Evolutionary conservation across 2,329 filamentous ascomycete genomes (phyloP).

Genomic region (Stylonectria norvegica): DNA sequence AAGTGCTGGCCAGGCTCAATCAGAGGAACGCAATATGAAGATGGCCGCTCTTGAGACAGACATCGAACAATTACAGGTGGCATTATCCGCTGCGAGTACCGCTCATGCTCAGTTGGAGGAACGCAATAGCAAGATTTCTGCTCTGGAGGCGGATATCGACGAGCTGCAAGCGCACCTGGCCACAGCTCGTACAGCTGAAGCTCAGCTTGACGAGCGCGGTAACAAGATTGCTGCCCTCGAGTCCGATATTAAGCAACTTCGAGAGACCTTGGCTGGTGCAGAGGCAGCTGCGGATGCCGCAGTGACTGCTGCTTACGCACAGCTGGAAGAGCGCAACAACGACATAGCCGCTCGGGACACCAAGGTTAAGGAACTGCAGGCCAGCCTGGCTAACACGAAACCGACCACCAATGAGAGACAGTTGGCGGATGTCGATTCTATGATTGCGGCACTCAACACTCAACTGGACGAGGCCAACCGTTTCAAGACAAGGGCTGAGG

Average conservation of each 20-base stretch:
- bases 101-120: constrained; percentile 30
- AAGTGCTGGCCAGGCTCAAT: not conserved
- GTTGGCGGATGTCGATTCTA: constrained; percentile 29
- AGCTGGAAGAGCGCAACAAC: constrained; percentile 38
- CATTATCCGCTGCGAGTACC: constrained; percentile 22
- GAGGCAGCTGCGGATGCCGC: constrained; percentile 1
- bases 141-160: constrained; percentile 34
- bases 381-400: constrained; percentile 32
- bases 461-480: constrained; percentile 30
- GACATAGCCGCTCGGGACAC: constrained; percentile 43
- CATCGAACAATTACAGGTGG: constrained; percentile 36
- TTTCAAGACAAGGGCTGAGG: constrained; percentile 28
- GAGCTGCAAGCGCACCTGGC: constrained; percentile 19
- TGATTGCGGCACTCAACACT: constrained; percentile 26
- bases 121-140: constrained; percentile 37
- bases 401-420: constrained; percentile 34
- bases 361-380: constrained; percentile 23
- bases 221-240: constrained; percentile 19
- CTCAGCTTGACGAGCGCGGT: constrained; percentile 22
- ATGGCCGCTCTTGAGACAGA: constrained; percentile 41
- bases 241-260: constrained; percentile 9
- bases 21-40: constrained; percentile 32
- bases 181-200: constrained; percentile 9
- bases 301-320: constrained; percentile 11
- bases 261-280: not conserved